phyloP scores from a whole-genome alignment of 768 basidiomycete species.

The Tylopilus sp. region DNA sequence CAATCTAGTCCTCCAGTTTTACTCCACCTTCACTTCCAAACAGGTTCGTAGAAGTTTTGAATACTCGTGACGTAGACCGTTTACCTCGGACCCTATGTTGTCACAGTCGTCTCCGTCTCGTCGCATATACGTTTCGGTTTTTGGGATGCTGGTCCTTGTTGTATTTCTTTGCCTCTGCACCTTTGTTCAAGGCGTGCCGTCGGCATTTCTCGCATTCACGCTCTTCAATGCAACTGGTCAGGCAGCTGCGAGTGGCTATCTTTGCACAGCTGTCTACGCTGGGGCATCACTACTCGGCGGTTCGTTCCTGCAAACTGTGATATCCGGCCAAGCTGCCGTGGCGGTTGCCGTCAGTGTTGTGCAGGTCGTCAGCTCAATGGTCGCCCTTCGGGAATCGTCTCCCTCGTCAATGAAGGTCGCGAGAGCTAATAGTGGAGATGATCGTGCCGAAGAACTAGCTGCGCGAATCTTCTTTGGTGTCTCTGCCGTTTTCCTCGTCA shows the following conservation, averaged over 20 bases:
- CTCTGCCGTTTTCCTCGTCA: slow-evolving; percentile 61
- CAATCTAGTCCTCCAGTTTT: slow-evolving; percentile 68
- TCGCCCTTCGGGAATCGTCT: slow-evolving; percentile 51
- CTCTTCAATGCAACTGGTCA: slow-evolving; percentile 58
- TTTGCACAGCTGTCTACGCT: slow-evolving; percentile 74
- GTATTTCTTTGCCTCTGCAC: slow-evolving; percentile 65
- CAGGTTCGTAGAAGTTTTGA: slow-evolving; percentile 41
- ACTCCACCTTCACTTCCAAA: slow-evolving; percentile 69
- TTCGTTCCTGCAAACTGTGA: slow-evolving; percentile 64
- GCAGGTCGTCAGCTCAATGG: slow-evolving; percentile 62
- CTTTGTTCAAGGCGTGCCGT: slow-evolving; percentile 49
- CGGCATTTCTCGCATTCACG: slow-evolving; percentile 62
- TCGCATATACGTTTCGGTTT: slow-evolving; percentile 50
- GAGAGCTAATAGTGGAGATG: slow-evolving; percentile 25
- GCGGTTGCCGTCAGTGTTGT: slow-evolving; percentile 78
- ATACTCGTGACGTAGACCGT: background rate
- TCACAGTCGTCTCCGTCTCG: slow-evolving; percentile 57
- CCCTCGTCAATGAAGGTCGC: slow-evolving; percentile 15
- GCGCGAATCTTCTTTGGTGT: slow-evolving; percentile 73
- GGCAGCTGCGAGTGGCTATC: slow-evolving; percentile 64
- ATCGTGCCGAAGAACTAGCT: slow-evolving; percentile 59
- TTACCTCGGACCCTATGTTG: slow-evolving; percentile 2
- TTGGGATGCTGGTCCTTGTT: slow-evolving; percentile 51
- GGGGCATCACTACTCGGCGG: slow-evolving; percentile 81
- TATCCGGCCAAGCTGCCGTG: slow-evolving; percentile 84